Evolutionary conservation across 2,329 filamentous ascomycete species (phyloP).

Genomic region (Sclerotinia borealis): DNA sequence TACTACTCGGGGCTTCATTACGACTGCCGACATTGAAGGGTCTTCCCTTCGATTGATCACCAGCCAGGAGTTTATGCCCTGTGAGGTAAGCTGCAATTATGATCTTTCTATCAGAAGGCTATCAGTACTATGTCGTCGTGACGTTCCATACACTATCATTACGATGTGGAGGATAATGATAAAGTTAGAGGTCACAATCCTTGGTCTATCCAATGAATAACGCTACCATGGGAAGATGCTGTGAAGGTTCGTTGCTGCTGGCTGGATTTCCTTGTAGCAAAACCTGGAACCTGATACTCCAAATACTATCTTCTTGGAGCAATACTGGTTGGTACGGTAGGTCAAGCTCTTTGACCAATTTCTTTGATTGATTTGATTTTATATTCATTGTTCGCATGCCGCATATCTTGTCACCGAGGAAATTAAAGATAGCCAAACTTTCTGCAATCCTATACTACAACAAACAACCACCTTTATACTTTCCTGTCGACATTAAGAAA

Average conservation of each 20-base stretch:
- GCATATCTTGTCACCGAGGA: not conserved
- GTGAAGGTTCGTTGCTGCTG: not conserved
- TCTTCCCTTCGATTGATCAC: not conserved
- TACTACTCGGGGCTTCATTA: not conserved
- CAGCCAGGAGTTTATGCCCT: not conserved
- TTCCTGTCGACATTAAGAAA: not conserved
- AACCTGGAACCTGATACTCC: not conserved
- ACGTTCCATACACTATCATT: conserved; percentile 11
- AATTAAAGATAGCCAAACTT: not conserved
- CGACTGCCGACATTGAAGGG: not conserved
- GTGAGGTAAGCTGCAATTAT: not conserved
- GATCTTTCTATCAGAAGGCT: not conserved
- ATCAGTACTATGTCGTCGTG: conserved; percentile 1
- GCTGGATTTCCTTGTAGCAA: not conserved
- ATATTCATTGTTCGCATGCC: conserved; percentile 5
- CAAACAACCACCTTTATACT: not conserved
- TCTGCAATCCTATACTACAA: not conserved
- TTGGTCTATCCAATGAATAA: conserved; percentile 4
- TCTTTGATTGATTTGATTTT: conserved; percentile 5
- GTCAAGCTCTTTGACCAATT: conserved; percentile 12
- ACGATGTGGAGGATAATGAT: conserved; percentile 2
- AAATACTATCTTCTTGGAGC: not conserved
- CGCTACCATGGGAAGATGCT: not conserved
- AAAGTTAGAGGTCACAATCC: not conserved
- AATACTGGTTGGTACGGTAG: not conserved